Evolutionary conservation across 2,329 filamentous ascomycete genomes (phyloP).

Genomic region (Teratosphaeriaceae sp.): DNA sequence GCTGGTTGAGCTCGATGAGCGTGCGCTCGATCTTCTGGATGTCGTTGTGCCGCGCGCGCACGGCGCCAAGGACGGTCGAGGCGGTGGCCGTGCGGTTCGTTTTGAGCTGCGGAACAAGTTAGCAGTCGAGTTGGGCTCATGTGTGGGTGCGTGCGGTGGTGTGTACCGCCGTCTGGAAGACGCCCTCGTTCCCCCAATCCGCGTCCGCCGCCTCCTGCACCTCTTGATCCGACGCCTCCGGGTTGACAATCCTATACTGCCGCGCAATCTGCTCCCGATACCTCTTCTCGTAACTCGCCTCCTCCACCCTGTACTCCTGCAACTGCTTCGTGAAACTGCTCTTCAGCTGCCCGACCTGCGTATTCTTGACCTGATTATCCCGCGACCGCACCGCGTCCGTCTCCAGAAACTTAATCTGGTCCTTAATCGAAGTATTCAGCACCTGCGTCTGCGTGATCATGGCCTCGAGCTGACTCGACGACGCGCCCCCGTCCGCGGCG

Average conservation of each 20-base stretch:
- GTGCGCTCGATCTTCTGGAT: conserved; percentile 74
- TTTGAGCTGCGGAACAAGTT: conserved; percentile 50
- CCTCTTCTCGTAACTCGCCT: conserved; percentile 61
- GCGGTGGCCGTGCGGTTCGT: conserved; percentile 69
- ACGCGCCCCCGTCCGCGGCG: conserved; percentile 49
- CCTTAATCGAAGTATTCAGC: conserved; percentile 68
- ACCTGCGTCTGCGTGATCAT: conserved; percentile 64
- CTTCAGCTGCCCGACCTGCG: conserved; percentile 64
- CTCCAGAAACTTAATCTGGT: conserved; percentile 71
- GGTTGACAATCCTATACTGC: conserved; percentile 66
- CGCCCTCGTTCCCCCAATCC: conserved; percentile 71
- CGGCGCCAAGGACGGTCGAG: conserved; percentile 65
- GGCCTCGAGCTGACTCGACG: conserved; percentile 55
- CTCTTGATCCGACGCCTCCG: conserved; percentile 68
- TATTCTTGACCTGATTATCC: conserved; percentile 59
- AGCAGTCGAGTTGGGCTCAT: conserved; percentile 1
- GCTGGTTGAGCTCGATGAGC: conserved; percentile 59
- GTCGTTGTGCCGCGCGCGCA: conserved; percentile 76
- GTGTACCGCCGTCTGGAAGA: conserved; percentile 76
- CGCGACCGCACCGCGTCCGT: conserved; percentile 60
- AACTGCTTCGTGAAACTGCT: conserved; percentile 65
- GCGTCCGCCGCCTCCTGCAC: conserved; percentile 61
- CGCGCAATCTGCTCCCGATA: conserved; percentile 73
- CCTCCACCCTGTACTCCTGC: conserved; percentile 63
- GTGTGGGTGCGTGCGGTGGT: not conserved